These are phyloP conservation scores for Thelonectria blattea DNA, from an alignment of 2,329 filamentous ascomycete genomes.

Conservation along the genomic window DNA sequence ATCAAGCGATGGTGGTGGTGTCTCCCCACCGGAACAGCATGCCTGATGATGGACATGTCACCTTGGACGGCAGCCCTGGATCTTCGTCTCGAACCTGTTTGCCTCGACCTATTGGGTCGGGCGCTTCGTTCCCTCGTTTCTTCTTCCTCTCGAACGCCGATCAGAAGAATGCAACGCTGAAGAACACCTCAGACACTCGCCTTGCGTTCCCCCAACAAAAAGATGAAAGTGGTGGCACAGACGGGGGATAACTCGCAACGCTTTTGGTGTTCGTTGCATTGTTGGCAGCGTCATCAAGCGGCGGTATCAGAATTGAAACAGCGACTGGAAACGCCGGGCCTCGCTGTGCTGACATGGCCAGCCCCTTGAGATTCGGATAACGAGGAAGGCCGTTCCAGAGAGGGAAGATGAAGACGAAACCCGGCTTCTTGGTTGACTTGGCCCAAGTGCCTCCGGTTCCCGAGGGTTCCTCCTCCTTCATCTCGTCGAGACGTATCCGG, in stretches of 20 bases:
- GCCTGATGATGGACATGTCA: slow-evolving; percentile 3
- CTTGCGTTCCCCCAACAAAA: background rate
- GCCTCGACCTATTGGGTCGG: background rate
- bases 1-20: slow-evolving; percentile 14
- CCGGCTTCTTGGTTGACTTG: slow-evolving; percentile 5
- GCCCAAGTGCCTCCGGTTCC: slow-evolving; percentile 18
- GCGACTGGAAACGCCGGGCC: slow-evolving; percentile 16
- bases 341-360: background rate
- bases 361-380: background rate
- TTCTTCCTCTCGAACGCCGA: slow-evolving; percentile 1
- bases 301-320: slow-evolving; percentile 30
- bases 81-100: background rate
- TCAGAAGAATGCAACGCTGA: background rate
- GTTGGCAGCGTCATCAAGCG: slow-evolving; percentile 10
- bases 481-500: background rate
- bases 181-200: background rate
- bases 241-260: background rate
- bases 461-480: slow-evolving; percentile 2
- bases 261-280: background rate
- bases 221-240: slow-evolving; percentile 1
- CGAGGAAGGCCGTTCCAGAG: background rate
- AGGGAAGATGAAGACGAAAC: background rate
- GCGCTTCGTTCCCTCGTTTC: background rate
- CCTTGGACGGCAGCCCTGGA: background rate
- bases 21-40: background rate